A percentile compares a stretch with the other conserved stretches of the same genome.
These are phyloP conservation scores for Cerrena zonata DNA, from an alignment of 1,284 basidiomycete genomes.

Conservation along the genomic window DNA sequence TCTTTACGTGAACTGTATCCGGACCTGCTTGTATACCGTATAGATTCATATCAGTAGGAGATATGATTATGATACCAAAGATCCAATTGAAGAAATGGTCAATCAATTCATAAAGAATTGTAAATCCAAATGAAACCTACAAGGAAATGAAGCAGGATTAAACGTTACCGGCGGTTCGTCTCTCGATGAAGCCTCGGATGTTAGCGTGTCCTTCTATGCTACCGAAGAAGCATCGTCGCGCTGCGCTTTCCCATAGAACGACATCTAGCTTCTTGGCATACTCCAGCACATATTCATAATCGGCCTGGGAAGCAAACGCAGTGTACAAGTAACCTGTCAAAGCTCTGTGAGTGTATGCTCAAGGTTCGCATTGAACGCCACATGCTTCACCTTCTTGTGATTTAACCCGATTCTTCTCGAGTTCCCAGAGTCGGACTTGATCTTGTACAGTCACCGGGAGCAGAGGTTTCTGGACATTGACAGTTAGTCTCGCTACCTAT, in stretches of 20 bases:
- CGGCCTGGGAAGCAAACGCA: slow-evolving; percentile 78
- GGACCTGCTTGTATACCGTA: background rate
- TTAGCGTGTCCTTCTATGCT: slow-evolving; percentile 74
- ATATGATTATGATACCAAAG: too few species aligned
- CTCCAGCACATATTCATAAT: slow-evolving; percentile 81
- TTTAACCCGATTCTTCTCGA: slow-evolving; percentile 88
- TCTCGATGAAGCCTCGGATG: slow-evolving; percentile 75
- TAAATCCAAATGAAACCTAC: too few species aligned
- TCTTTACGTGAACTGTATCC: background rate
- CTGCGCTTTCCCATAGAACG: slow-evolving; percentile 71
- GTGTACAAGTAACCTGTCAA: slow-evolving; percentile 78
- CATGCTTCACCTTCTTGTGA: slow-evolving; percentile 68
- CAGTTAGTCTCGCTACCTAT: background rate
- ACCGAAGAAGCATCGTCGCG: slow-evolving; percentile 78
- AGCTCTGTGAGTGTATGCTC: slow-evolving; percentile 11
- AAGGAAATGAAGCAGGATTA: slow-evolving; percentile 9
- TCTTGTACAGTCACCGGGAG: slow-evolving; percentile 95
- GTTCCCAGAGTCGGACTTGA: slow-evolving; percentile 96
- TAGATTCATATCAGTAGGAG: too few species aligned
- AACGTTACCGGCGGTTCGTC: slow-evolving; percentile 32
- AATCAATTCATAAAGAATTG: too few species aligned
- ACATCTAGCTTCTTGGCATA: slow-evolving; percentile 81
- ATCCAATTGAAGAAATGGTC: too few species aligned
- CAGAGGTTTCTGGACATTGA: slow-evolving; percentile 66
- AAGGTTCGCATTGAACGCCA: slow-evolving; percentile 15